Evolutionary conservation across 257 asterid species (phyloP).

Genomic region (Solanum clarkiae): DNA sequence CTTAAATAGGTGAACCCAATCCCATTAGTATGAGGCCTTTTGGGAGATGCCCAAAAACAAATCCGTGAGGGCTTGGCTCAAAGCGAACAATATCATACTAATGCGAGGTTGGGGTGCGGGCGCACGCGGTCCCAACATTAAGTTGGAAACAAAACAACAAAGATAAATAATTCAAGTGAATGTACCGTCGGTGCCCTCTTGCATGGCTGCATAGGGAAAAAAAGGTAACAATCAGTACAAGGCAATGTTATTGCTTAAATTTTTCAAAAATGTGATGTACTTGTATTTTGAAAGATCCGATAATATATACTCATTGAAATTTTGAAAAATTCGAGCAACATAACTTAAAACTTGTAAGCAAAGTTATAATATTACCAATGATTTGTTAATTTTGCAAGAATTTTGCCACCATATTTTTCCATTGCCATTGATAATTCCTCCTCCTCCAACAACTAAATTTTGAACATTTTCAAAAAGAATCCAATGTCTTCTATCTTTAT

Average conservation of each 20-base stretch:
- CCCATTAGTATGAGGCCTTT: too few relatives aligned
- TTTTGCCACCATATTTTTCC: conserved; percentile 5
- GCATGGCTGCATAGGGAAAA: conserved; percentile 48
- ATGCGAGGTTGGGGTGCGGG: too few relatives aligned
- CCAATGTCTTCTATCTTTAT: neutral
- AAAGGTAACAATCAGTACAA: neutral
- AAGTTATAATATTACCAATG: neutral
- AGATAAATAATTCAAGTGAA: neutral
- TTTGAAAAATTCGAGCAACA: neutral
- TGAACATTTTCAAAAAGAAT: neutral
- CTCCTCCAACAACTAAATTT: neutral
- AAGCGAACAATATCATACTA: too few relatives aligned
- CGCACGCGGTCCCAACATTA: too few relatives aligned
- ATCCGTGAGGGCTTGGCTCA: too few relatives aligned
- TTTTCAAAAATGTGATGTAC: neutral
- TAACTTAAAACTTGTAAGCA: neutral
- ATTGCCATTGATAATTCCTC: conserved; percentile 5
- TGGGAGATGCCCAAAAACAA: too few relatives aligned
- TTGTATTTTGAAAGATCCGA: neutral
- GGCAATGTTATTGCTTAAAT: neutral
- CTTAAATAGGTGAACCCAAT: too few relatives aligned
- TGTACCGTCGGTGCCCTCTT: conserved; percentile 79
- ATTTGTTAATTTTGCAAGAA: conserved; percentile 4
- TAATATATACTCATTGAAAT: neutral
- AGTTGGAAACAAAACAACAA: too few relatives aligned